These are phyloP conservation scores for Termitomyces titanicus DNA, from an alignment of 768 basidiomycete genomes.

Conservation along the genomic window DNA sequence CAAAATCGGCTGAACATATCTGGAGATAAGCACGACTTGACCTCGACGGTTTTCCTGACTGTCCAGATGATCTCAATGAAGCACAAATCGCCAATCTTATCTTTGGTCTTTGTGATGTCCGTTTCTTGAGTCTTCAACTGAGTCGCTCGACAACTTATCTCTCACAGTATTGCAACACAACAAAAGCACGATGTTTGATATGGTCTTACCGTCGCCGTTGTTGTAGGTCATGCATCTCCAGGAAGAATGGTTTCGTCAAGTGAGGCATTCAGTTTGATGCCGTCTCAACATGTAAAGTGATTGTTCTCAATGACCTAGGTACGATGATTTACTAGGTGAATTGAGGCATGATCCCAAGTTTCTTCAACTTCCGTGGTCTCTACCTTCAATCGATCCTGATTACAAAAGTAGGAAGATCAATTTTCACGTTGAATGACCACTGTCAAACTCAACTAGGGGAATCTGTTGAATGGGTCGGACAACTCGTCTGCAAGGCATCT, in stretches of 20 bases:
- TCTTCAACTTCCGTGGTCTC: neutral
- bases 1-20: neutral
- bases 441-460: neutral
- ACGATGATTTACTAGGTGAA: too few relatives aligned
- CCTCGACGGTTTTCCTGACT: conserved; percentile 5
- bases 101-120: conserved; percentile 5
- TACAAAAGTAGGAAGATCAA: neutral
- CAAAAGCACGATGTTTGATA: neutral
- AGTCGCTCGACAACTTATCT: neutral
- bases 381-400: neutral
- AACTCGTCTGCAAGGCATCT: too few relatives aligned
- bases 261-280: neutral
- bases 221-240: conserved; percentile 8
- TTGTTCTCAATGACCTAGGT: neutral
- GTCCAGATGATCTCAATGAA: conserved; percentile 10
- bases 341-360: too few relatives aligned
- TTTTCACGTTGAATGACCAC: neutral
- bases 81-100: neutral
- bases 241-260: neutral
- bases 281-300: neutral
- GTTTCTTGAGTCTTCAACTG: neutral
- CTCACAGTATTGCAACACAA: conserved; percentile 1
- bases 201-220: conserved; percentile 8
- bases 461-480: too few relatives aligned
- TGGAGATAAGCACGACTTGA: conserved; percentile 8